These are phyloP conservation scores for Suhomyces faveliae DNA, from an alignment of 805 yeast species.

Conservation along the genomic window DNA sequence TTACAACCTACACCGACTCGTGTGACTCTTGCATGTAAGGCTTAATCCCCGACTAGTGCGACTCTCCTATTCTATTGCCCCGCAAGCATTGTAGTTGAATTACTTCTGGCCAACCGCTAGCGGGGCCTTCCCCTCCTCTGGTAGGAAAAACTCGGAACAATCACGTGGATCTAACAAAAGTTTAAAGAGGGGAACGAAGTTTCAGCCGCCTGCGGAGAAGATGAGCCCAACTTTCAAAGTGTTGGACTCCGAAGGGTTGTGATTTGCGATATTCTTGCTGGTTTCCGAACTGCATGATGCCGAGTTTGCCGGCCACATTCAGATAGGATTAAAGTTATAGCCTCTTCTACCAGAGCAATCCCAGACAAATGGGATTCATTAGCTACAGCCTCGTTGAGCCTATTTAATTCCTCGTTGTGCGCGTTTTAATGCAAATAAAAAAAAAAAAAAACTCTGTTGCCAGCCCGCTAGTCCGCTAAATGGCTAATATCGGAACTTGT, in stretches of 20 bases:
- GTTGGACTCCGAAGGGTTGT: not conserved
- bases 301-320: not conserved
- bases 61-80: too few species aligned
- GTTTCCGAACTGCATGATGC: not conserved
- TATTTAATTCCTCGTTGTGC: not conserved
- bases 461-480: slow-evolving; percentile 7
- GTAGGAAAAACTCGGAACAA: slow-evolving; percentile 3
- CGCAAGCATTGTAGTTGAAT: too few species aligned
- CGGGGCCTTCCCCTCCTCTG: slow-evolving; percentile 6
- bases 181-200: not conserved
- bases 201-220: not conserved
- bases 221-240: not conserved
- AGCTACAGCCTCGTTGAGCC: not conserved
- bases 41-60: too few species aligned
- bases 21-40: not conserved
- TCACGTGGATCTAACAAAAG: slow-evolving; percentile 5
- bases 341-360: too few species aligned
- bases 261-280: not conserved
- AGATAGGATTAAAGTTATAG: not conserved
- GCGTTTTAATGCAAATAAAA: not conserved
- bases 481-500: slow-evolving; percentile 4
- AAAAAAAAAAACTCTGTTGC: not conserved
- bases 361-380: too few species aligned
- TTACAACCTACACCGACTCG: not conserved
- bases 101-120: too few species aligned